Conservation (phyloP, 2,329 filamentous ascomycete species). For the Cucurbitaria berberidis region DNA sequence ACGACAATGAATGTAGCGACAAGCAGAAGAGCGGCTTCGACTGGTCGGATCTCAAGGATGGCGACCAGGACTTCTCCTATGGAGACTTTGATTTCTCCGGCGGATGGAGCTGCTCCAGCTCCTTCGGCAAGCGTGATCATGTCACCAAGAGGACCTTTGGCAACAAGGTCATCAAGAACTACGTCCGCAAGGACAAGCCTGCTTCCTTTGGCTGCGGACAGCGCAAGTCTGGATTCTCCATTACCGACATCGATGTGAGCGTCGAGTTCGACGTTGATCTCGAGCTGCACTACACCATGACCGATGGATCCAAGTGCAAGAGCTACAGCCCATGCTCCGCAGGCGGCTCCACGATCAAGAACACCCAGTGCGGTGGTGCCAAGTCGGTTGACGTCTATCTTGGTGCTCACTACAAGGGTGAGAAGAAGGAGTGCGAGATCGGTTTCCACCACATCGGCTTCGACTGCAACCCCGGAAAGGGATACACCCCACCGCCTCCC, state of each 20-base stretch:
- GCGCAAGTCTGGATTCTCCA: conserved; percentile 68
- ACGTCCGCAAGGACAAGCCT: conserved; percentile 59
- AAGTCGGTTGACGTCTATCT: conserved; percentile 75
- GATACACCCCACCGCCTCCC: conserved; percentile 29
- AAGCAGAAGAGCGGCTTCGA: conserved; percentile 73
- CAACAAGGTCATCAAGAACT: conserved; percentile 52
- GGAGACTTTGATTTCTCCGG: conserved; percentile 69
- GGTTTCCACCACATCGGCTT: conserved; percentile 77
- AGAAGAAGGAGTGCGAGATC: conserved; percentile 68
- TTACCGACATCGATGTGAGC: conserved; percentile 74
- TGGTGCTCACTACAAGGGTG: conserved; percentile 56
- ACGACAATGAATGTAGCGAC: conserved; percentile 77
- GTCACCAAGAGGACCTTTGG: conserved; percentile 54
- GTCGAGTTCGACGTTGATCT: conserved; percentile 78
- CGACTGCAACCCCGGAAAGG: conserved; percentile 63
- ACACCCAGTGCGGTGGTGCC: conserved; percentile 92
- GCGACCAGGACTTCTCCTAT: conserved; percentile 64
- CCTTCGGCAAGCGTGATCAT: conserved; percentile 65
- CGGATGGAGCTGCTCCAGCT: conserved; percentile 72
- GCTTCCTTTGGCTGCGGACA: conserved; percentile 71
- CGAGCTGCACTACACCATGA: conserved; percentile 87
- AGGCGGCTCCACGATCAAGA: conserved; percentile 73
- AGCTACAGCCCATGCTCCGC: conserved; percentile 69
- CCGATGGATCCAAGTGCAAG: conserved; percentile 81
- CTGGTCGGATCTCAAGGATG: conserved; percentile 66